Base-by-base conservation (phyloP, 352 stramenopile genomes). In the Phytophthora hybrid region DNA sequence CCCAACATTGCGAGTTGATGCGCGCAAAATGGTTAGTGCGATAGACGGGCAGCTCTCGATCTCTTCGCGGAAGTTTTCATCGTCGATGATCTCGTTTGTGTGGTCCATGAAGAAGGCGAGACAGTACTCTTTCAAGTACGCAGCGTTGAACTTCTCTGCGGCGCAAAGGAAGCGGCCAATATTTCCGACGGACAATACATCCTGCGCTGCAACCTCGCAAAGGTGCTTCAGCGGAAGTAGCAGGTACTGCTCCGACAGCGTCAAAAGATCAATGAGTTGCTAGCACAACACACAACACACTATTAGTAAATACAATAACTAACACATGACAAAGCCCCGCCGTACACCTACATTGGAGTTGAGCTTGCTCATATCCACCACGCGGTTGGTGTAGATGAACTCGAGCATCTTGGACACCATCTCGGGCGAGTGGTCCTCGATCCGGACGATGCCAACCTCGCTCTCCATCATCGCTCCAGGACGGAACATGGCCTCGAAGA, bases 401-500 rank as follows among this genome's bases (percentile, higher is more conserved):
- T 98, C 93, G 51, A 98, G 85, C 87, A 98, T 97, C 81, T 96
- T 95, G 54, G 81, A 79, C 46, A 98, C 89, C 76, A 97, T 97
- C 14, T 95, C 87, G 6, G 81, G 76, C 3, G 83, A 87, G 66
- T 95, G 83, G 58, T 95, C 85, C 41, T 91, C 85, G 34, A 97
- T 93, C n/a, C 85, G 74, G 46, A 97, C 86, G n/a, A 93, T 71
- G 11, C 89, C 89, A 32, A 84, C 79, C 71, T 93, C 83, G 56
- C 89, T 97, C 61, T 98, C 92, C 31, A 84, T 79, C 91, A 98
- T 97, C 8, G 85, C 86, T 37, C 87, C 91, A 29, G 83, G 85
- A 29, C 89, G 85, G 73, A 97, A 96, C 92, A 97, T 97, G 60
- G 88, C 89, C 54, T 90, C 77, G 69, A 98, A 98, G 71, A 97